Conservation (phyloP, 305 asterid genomes). For the Stenogyne calaminthoides region DNA sequence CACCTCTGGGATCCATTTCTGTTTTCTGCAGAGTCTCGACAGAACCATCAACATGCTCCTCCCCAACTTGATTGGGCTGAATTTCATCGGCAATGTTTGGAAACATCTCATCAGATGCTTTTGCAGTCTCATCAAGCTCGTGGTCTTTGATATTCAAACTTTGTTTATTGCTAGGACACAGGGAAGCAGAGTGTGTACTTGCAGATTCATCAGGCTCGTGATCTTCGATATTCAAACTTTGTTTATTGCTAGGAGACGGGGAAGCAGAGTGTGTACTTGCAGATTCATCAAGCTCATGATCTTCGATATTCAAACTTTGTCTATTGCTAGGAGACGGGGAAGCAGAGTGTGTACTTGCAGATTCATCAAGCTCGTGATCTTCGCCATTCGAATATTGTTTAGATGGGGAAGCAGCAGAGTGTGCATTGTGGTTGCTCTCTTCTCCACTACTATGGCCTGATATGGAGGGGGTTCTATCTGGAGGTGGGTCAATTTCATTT, state of each 20-base stretch:
- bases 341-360: constrained; percentile 31
- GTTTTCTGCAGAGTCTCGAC: background rate
- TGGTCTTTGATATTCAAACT: constrained; percentile 31
- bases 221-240: constrained; percentile 31
- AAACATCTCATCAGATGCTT: constrained; percentile 21
- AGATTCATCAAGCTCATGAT: constrained; percentile 35
- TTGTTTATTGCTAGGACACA: constrained; percentile 34
- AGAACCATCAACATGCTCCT: constrained; percentile 17
- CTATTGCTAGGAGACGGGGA: constrained; percentile 38
- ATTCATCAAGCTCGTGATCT: constrained; percentile 37
- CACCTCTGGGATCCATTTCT: constrained; percentile 13
- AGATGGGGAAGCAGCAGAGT: constrained; percentile 39
- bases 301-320: constrained; percentile 32
- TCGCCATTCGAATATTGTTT: constrained; percentile 30
- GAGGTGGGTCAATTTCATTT: constrained; percentile 48
- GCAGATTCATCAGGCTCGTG: constrained; percentile 37
- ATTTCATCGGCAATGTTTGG: background rate
- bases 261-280: constrained; percentile 38
- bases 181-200: constrained; percentile 36
- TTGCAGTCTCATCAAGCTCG: constrained; percentile 37
- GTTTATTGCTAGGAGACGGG: constrained; percentile 34
- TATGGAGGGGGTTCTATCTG: constrained; percentile 37
- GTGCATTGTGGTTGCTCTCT: constrained; percentile 32
- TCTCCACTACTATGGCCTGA: constrained; percentile 29
- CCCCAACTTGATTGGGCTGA: constrained; percentile 33